Base-by-base conservation (phyloP, 108 stramenopile species). In the Nitzschia putrida region DNA sequence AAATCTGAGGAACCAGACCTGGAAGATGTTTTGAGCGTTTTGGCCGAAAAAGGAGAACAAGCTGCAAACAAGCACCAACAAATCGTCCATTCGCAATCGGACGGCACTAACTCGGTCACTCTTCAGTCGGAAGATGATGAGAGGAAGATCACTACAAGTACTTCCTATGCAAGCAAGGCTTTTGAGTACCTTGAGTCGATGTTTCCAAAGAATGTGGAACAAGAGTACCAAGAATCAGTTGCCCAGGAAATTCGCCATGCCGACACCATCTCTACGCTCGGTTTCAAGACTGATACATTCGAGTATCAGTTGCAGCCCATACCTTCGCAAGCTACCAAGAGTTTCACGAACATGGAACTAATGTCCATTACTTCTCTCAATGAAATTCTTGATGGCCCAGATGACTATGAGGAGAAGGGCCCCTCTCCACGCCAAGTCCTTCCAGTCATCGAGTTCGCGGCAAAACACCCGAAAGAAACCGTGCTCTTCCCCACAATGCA, bases 331-430 rank as follows among this genome's bases (percentile, higher is more conserved):
- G 22, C 45, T 3, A 25, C 68, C n/a, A 42, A 42, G 7, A 69
- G 57, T 54, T 45, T 23, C 38, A 57, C 50, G 8, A 61, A 60
- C 59, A 44, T 54, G 47, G 74, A 74, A 29, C 57, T 74, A 25
- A 74, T 74, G 66, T 74, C 74, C 8, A 64, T 74, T 41, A 68
- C 74, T 2, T 68, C 66, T 7, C 57, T 74, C 8, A 74, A 74
- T 43, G 74, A 74, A 43, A 74, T 74, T 54, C 39, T 74, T 13
- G 74, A 74, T 53, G 74, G 66, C 2, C 61, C 68, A 6, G 53
- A 68, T 44, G 20, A n/a, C 11, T 25, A 38, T 8, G 61, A 63
- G 44, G 51, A 42, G 53, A 61, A 38, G 38, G 25, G 8, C 20
- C 58, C 52, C 52, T 66, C 65, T 53, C 65, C 65, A 10, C 50